Conservation (phyloP, 2,329 filamentous ascomycete genomes). For the Aureobasidium leucospermi region DNA sequence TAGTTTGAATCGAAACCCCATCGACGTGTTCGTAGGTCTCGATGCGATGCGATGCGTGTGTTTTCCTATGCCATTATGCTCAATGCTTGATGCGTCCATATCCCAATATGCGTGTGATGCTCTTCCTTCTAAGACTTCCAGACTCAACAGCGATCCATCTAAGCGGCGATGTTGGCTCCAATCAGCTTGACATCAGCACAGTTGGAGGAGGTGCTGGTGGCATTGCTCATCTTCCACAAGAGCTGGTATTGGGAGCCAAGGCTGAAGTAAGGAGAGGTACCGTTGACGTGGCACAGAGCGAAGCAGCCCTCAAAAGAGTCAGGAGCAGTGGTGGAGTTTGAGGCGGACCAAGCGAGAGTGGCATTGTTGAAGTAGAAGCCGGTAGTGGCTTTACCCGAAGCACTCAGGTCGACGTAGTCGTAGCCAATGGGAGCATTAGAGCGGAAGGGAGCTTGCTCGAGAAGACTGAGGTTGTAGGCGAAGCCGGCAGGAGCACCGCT, state of each 20-base stretch:
- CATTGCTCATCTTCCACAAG: constrained; percentile 3
- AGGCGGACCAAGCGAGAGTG: neutral
- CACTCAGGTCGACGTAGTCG: neutral
- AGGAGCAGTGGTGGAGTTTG: neutral
- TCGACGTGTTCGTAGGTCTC: neutral
- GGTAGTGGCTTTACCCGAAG: neutral
- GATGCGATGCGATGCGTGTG: neutral
- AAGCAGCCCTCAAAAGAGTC: constrained; percentile 2
- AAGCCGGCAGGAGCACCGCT: neutral
- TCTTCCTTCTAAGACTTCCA: neutral
- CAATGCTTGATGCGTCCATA: neutral
- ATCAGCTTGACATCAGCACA: constrained; percentile 12
- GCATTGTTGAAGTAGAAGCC: neutral
- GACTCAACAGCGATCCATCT: neutral
- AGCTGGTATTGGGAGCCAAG: constrained; percentile 6
- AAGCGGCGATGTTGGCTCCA: constrained; percentile 1
- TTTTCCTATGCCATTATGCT: neutral
- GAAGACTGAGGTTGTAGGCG: constrained; percentile 5
- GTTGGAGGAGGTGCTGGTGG: neutral
- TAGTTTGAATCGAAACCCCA: neutral
- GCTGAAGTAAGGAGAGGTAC: constrained; percentile 11
- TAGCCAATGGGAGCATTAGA: constrained; percentile 9
- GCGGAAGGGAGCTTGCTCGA: neutral
- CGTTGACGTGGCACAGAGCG: constrained; percentile 9
- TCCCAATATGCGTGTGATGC: neutral